Evolutionary conservation across 108 stramenopile genomes (phyloP).

Genomic region (Stephanodiscus triporus): DNA sequence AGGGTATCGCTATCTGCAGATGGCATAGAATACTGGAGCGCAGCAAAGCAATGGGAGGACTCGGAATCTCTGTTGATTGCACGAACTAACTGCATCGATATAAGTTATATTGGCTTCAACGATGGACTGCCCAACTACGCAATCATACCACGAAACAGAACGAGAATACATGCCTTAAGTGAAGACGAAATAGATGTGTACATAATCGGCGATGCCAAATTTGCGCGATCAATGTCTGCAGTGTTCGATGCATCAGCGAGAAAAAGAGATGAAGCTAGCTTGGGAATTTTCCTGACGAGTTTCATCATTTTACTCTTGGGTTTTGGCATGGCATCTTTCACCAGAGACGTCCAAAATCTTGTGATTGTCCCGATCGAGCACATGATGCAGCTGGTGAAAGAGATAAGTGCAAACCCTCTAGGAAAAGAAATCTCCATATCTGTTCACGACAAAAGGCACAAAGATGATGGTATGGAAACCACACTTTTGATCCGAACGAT

Average conservation of each 20-base stretch:
- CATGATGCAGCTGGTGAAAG: constrained; percentile 63
- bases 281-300: constrained; percentile 58
- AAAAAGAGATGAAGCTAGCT: constrained; percentile 43
- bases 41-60: constrained; percentile 27
- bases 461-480: constrained; percentile 74
- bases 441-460: constrained; percentile 28
- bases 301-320: constrained; percentile 69
- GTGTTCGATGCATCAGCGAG: constrained; percentile 37
- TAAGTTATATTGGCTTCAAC: constrained; percentile 44
- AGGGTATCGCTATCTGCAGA: constrained; percentile 21
- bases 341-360: constrained; percentile 64
- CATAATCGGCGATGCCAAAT: constrained; percentile 19
- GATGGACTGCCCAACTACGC: constrained; percentile 22
- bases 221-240: constrained; percentile 36
- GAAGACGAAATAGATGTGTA: constrained; percentile 28
- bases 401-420: constrained; percentile 66
- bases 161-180: constrained; percentile 27
- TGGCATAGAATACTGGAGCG: constrained; percentile 1
- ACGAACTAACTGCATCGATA: constrained; percentile 40
- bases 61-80: constrained; percentile 44
- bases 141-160: constrained; percentile 38
- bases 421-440: constrained; percentile 34
- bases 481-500: constrained; percentile 73
- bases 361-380: constrained; percentile 82
- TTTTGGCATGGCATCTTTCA: constrained; percentile 59